Evolutionary conservation across 2,329 filamentous ascomycete species (phyloP), one percentile per base, ranked within the genome.

Genomic region (Hortaea werneckii): DNA sequence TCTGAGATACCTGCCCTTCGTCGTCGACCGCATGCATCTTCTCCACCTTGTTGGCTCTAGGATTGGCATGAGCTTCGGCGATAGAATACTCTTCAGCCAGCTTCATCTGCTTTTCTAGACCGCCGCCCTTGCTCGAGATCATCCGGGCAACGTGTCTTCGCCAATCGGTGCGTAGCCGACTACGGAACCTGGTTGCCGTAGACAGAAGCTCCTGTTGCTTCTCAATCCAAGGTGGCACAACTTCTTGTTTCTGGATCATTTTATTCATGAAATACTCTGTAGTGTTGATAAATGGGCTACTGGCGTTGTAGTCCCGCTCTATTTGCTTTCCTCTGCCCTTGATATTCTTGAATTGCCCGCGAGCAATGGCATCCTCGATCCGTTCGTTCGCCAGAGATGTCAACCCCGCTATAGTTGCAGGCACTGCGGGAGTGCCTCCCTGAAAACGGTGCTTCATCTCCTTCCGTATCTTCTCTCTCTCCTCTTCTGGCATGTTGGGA

Each of bases 191-290:
- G 9, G 73, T 75, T 1, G 82, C 76, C 0, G 85, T 77, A 49
- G 78, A 80, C 8, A 80, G 75, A 5, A 96, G 70, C 58, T 95
- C 88, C 62, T 96, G 90, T 64, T 98, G 92, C 67, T 95, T 96
- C 67, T 98, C 92, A 49, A 98, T 96, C 92, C 92, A 98, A 0
- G 90, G 90, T 1, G 92, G 92, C 0, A 94, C 87, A 49, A 96
- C 86, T 13, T 95, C 89, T 65, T 98, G 92, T 48, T 85, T 83
- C 67, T 95, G 86, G 52, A 98, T 95, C 71, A 96, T 95, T 67
- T 94, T 92, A 68, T 98, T 96, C 83, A 96, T 84, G 57, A 96
- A 86, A 63, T 95, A 95, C 66, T 96, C 90, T 0, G 92, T 96
- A 0, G 90, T 96, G 60, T 96, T 87, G 47, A 96, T 79, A 59